These are phyloP conservation scores for Nicotiana obtusifolia DNA, from an alignment of 257 asterid genomes.

Conservation along the genomic window DNA sequence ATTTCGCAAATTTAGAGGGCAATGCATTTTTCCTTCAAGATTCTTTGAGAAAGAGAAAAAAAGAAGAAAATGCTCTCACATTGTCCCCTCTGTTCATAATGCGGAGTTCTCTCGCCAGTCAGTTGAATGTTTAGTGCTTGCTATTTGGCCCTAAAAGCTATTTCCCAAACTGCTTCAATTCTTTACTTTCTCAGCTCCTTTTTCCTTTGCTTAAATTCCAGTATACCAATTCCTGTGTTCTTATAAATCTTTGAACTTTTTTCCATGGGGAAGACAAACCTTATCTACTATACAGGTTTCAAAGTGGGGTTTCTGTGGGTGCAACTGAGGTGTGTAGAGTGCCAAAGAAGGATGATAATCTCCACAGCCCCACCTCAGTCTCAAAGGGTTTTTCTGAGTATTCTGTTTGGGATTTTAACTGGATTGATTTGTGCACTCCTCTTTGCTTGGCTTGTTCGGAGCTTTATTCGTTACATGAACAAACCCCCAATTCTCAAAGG, in stretches of 20 bases:
- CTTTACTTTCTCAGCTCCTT: not conserved
- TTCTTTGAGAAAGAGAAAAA: constrained; percentile 17
- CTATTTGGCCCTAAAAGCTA: not conserved
- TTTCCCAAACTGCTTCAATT: not conserved
- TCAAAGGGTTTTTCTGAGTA: constrained; percentile 42
- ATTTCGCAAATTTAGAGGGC: constrained; percentile 15
- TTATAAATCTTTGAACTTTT: constrained; percentile 16
- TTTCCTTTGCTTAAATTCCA: constrained; percentile 1
- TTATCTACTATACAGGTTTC: constrained; percentile 10
- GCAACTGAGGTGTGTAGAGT: constrained; percentile 35
- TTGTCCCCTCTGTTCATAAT: not conserved
- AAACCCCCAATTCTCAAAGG: constrained; percentile 63
- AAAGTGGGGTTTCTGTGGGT: constrained; percentile 23
- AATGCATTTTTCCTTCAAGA: constrained; percentile 26
- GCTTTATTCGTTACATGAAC: constrained; percentile 58
- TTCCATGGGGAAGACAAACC: constrained; percentile 29
- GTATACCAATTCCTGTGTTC: not conserved
- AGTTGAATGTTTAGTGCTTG: not conserved
- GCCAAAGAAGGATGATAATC: constrained; percentile 37
- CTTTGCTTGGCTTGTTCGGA: constrained; percentile 45
- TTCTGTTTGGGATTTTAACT: constrained; percentile 54
- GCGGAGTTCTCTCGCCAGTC: not conserved
- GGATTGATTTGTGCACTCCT: constrained; percentile 59
- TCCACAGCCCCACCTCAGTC: constrained; percentile 29
- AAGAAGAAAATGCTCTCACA: not conserved